Conservation (phyloP, 768 basidiomycete species). For the Guyanaporus albipodus region DNA sequence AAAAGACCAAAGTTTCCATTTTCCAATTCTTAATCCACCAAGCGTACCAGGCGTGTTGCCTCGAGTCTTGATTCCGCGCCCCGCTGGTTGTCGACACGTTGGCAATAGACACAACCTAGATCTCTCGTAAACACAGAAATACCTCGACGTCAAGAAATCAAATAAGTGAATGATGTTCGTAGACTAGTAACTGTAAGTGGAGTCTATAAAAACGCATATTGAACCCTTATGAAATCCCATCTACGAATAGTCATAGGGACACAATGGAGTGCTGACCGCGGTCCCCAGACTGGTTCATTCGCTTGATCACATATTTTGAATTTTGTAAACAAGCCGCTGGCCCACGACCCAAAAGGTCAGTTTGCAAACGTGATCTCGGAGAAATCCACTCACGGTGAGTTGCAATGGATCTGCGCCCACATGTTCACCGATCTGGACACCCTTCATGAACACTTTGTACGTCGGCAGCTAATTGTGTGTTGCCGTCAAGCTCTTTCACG, state of each 20-base stretch:
- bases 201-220: conserved; percentile 14
- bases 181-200: conserved; percentile 14
- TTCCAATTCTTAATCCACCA: conserved; percentile 13
- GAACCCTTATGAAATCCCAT: conserved; percentile 13
- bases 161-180: too few relatives aligned
- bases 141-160: conserved; percentile 4
- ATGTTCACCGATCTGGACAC: conserved; percentile 27
- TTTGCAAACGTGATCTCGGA: conserved; percentile 5
- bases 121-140: background rate
- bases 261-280: conserved; percentile 1
- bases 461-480: conserved; percentile 23
- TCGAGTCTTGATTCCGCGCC: conserved; percentile 16
- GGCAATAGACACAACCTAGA: background rate
- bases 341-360: conserved; percentile 18
- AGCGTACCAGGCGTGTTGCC: conserved; percentile 12
- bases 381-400: conserved; percentile 20
- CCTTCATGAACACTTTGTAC: conserved; percentile 31
- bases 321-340: conserved; percentile 28
- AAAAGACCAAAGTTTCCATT: background rate
- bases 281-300: conserved; percentile 5
- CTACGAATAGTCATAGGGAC: conserved; percentile 20
- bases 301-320: conserved; percentile 25
- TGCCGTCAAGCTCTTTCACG: conserved; percentile 15
- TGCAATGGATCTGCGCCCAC: conserved; percentile 25
- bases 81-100: conserved; percentile 15